Percentiles rank a stretch among this genome's conserved stretches.
phyloP scores from a whole-genome alignment of 1,139 yeast species.

The Wickerhamiella pararugosa region DNA sequence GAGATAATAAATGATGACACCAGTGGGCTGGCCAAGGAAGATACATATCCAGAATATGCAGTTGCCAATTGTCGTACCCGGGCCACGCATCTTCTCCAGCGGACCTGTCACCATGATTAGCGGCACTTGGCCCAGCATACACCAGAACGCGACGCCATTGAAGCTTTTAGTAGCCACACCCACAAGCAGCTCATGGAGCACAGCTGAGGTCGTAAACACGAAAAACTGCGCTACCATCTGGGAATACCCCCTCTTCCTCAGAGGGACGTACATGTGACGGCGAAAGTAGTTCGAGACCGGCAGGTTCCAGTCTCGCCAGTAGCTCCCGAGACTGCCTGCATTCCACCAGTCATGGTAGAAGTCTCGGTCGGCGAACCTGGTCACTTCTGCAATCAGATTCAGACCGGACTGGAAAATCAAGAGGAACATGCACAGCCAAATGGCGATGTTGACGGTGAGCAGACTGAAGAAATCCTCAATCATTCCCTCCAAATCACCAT shows the following conservation, averaged over 20 bases:
- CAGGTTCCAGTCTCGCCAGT: conserved; percentile 51
- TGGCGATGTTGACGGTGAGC: conserved; percentile 28
- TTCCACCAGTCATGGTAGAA: conserved; percentile 72
- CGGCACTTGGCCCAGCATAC: conserved; percentile 31
- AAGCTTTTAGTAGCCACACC: conserved; percentile 35
- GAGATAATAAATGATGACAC: conserved; percentile 30
- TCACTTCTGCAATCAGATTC: conserved; percentile 46
- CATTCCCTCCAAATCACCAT: conserved; percentile 19
- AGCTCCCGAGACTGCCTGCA: conserved; percentile 50
- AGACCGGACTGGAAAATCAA: conserved; percentile 32
- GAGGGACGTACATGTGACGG: conserved; percentile 41
- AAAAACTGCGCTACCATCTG: conserved; percentile 21
- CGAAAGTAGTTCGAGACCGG: conserved; percentile 51
- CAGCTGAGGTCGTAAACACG: conserved; percentile 30
- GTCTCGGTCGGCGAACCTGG: conserved; percentile 49
- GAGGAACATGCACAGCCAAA: conserved; percentile 31
- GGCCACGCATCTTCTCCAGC: conserved; percentile 28
- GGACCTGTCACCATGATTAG: conserved; percentile 28
- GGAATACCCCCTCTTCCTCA: conserved; percentile 24
- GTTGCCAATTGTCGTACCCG: conserved; percentile 29
- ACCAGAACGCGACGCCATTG: conserved; percentile 31
- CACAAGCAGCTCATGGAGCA: conserved; percentile 32
- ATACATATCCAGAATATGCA: conserved; percentile 33
- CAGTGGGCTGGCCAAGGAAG: conserved; percentile 32
- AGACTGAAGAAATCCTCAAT: conserved; percentile 28